Evolutionary conservation across 176 grass and related monocot species (phyloP).

Genomic region (Hyparrhenia diplandra): DNA sequence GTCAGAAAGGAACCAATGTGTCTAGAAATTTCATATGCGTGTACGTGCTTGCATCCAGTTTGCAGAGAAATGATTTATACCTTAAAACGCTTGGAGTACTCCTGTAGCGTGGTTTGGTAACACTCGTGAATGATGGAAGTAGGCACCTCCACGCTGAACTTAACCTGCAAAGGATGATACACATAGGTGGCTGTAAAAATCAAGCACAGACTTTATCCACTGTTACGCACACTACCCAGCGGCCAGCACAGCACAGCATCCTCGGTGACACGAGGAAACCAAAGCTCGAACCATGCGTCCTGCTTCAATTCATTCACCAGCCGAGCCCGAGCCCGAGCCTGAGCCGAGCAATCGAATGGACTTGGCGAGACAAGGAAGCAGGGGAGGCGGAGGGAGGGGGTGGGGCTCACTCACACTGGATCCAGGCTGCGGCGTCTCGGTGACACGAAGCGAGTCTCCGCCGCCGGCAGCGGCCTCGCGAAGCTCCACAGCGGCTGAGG

Average conservation of each 20-base stretch:
- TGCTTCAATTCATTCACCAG: background rate
- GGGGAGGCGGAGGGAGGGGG: background rate
- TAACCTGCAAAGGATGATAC: slow-evolving; percentile 46
- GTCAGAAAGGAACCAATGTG: background rate
- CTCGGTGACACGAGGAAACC: background rate
- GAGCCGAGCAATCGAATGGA: background rate
- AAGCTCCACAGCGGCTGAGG: slow-evolving; percentile 31
- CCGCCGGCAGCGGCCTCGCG: slow-evolving; percentile 28
- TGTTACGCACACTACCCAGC: background rate
- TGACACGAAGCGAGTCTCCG: slow-evolving; percentile 47
- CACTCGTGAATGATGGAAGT: slow-evolving; percentile 62
- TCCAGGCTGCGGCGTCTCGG: slow-evolving; percentile 37
- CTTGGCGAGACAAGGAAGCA: background rate
- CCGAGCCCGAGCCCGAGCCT: too few species aligned
- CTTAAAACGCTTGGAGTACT: slow-evolving; percentile 74
- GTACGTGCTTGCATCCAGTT: background rate
- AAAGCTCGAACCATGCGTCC: background rate
- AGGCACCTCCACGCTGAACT: slow-evolving; percentile 88
- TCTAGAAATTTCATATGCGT: background rate
- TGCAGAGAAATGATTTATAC: slow-evolving; percentile 30
- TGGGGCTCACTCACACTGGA: slow-evolving; percentile 64
- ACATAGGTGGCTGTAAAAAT: background rate
- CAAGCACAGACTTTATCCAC: background rate
- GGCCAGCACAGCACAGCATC: background rate
- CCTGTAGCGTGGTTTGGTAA: slow-evolving; percentile 57